Base-by-base conservation (phyloP, 768 basidiomycete genomes). In the Pleurotus ostreatus region DNA sequence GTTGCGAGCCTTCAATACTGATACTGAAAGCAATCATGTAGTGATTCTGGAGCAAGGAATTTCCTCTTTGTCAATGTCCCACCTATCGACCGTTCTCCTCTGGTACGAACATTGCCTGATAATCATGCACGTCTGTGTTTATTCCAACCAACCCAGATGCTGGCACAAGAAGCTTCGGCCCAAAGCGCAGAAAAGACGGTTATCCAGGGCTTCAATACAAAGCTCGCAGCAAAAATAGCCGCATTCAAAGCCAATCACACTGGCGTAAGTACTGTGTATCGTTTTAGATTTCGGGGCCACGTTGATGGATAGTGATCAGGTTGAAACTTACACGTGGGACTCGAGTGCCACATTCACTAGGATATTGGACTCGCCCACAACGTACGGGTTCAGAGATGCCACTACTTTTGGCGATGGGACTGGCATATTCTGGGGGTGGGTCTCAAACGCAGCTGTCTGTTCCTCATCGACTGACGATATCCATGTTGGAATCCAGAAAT, bases 351-450 rank as follows among this genome's bases (percentile, higher is more conserved):
- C 70, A 23, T 83, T 84, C 69, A 76, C 70, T 13, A 74, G 70
- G 1, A 77, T 84, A n/a, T 67, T 85, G 13, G 69, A 81, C 67
- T 53, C 66, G 37, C 80, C 83, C 1, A 72, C 69, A 1, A 62
- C 71, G n/a, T 84, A 76, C 55, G 83, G 83, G 0, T 83, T 84
- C 65, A 68, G 71, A 15, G 82, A 85, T 60, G 75, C 74, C 2
- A 76, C 75, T 2, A 73, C 76, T 0, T 78, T 70, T 54, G 82
- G 81, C 8, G 65, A 63, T 20, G 69, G 66, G 30, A 40, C 73
- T 12, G 74, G 73, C 12, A 68, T 75, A 48, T 84, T 84, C 74
- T 84, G 82, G 82, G 78, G 77, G 80, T 81, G 58, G 56, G 78
- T 65, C 47, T 20, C 20, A 20, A 20, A 20, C 20, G 20, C 20